Base-by-base conservation (phyloP, 371 early-diverging fungal species). In the Choanephora cucurbitarum region DNA sequence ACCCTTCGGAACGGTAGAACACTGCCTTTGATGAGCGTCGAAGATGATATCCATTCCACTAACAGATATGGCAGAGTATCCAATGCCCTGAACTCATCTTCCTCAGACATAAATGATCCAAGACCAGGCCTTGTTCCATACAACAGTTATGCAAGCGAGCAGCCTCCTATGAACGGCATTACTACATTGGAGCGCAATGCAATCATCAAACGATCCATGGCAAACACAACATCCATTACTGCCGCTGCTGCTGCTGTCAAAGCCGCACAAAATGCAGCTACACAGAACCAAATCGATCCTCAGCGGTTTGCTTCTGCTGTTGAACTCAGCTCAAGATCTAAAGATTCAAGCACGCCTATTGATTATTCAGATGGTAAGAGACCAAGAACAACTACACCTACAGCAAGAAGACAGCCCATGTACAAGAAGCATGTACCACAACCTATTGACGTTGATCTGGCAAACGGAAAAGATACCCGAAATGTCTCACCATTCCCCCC, bases 221-320 rank as follows among this genome's bases (percentile, higher is more conserved):
- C 28, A 28, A 28, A 3, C 3, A 28, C 28, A 3, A 28, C 28
- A 23, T 37, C 33, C 9, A 5, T 39, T 39, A 18, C 19, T 50
- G 8, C 34, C 39, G 34, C 28, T 28, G 28, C 63, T 24, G 57
- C 63, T 15, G 44, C 54, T 41, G 55, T 62, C 28, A 54, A 44
- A 7, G 28, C 28, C 28, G 28, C 28, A 28, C 28, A 28, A 7
- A 28, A 28, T 28, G 28, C 28, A 28, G 28, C 28, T 28, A 28
- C 7, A 7, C 22, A 67, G 52, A 34, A 55, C 31, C 8, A 22
- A 17, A 22, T 37, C 33, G 39, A 37, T 7, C 45, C 58, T 3
- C 53, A 58, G 34, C 61, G 61, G 6, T 65, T 58, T 53, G 69
- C 69, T 5, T 69, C 69, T 17, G 65, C 69, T 24, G 44, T 62